Percentiles rank a stretch among this genome's conserved stretches.
Evolutionary conservation across 2,329 filamentous ascomycete species (phyloP).

Genomic region (Penicillium sclerotigenum): DNA sequence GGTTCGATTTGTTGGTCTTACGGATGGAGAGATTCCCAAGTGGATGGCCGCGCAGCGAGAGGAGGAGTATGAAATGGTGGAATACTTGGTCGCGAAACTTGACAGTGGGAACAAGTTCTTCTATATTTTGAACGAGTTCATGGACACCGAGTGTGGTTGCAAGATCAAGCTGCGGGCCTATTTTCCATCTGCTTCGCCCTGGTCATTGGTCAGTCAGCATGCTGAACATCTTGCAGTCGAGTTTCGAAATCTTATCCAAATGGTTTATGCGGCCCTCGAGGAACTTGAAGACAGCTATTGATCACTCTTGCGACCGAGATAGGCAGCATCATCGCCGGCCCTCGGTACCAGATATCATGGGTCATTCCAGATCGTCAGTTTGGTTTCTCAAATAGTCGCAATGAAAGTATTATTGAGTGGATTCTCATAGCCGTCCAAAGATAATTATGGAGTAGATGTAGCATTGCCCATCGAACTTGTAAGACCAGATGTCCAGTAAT

Average conservation of each 20-base stretch:
- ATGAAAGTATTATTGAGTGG: not conserved
- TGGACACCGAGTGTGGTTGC: not conserved
- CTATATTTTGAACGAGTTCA: conserved; percentile 10
- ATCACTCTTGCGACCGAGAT: not conserved
- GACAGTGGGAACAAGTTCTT: conserved; percentile 1
- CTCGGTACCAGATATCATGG: not conserved
- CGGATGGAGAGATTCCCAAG: not conserved
- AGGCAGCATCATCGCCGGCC: not conserved
- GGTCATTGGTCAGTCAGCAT: not conserved
- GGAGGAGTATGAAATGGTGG: conserved; percentile 1
- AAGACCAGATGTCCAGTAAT: not conserved
- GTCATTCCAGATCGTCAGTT: not conserved
- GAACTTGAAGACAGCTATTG: conserved; percentile 4
- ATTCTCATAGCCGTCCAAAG: not conserved
- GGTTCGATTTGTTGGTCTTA: not conserved
- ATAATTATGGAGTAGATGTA: not conserved
- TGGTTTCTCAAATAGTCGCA: not conserved
- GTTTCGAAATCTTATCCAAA: conserved; percentile 3
- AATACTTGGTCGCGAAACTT: conserved; percentile 1
- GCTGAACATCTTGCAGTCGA: conserved; percentile 6
- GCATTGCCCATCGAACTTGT: not conserved
- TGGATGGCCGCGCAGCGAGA: not conserved
- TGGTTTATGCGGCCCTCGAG: not conserved
- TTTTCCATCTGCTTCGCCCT: conserved; percentile 4
- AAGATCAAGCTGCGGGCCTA: conserved; percentile 3